Evolutionary conservation across 164 flowering plant species (phyloP).

Genomic region (Aristolochia californica): DNA sequence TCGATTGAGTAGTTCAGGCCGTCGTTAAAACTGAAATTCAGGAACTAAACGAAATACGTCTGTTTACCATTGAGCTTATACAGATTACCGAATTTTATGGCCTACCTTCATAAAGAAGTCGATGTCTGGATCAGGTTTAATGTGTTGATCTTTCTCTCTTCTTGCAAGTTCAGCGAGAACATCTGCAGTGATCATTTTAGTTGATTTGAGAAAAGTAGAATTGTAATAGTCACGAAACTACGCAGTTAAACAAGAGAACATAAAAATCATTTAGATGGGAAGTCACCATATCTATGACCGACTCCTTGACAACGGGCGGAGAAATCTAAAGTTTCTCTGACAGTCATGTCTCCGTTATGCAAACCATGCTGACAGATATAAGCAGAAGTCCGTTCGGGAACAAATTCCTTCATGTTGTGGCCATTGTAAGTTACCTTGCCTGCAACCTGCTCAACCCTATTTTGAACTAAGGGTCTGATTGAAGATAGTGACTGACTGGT

Average conservation of each 20-base stretch:
- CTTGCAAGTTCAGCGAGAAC: slow-evolving; percentile 22
- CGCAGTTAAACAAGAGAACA: too few relatives aligned
- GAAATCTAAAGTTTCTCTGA: slow-evolving; percentile 29
- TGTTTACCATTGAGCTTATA: not conserved
- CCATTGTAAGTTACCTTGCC: slow-evolving; percentile 28
- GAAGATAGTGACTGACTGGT: not conserved
- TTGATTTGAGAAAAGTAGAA: not conserved
- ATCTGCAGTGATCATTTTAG: slow-evolving; percentile 14
- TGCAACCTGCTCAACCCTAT: slow-evolving; percentile 14
- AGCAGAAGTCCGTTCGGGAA: slow-evolving; percentile 24
- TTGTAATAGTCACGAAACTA: too few relatives aligned
- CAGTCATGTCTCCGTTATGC: slow-evolving; percentile 29
- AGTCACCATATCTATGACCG: slow-evolving; percentile 24
- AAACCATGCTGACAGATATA: slow-evolving; percentile 30
- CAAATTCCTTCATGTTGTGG: slow-evolving; percentile 23
- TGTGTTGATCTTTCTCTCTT: slow-evolving; percentile 20
- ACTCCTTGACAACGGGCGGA: slow-evolving; percentile 32
- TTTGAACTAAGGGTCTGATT: not conserved
- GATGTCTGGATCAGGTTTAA: slow-evolving; percentile 23
- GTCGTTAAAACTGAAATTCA: not conserved
- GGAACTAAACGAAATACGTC: not conserved
- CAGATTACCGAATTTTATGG: not conserved
- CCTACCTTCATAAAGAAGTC: slow-evolving; percentile 31
- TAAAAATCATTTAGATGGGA: not conserved
- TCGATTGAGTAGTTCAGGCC: not conserved